Evolutionary conservation across 495 filamentous ascomycete species (phyloP).

Genomic region (Lasiosphaeria miniovina): DNA sequence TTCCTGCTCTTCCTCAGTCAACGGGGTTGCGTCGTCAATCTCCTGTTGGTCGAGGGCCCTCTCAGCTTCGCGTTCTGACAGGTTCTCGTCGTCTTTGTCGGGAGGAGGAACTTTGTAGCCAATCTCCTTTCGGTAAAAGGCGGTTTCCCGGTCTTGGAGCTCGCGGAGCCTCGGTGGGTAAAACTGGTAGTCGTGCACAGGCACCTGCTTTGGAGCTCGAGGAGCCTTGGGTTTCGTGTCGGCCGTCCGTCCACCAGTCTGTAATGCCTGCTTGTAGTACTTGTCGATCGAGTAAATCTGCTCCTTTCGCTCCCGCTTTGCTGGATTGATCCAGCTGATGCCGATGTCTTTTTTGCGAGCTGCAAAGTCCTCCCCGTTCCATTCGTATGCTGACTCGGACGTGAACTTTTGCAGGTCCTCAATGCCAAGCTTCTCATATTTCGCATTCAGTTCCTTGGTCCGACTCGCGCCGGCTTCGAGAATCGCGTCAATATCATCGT

Average conservation of each 20-base stretch:
- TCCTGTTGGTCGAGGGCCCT: slow-evolving; percentile 83
- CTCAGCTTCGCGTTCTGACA: slow-evolving; percentile 82
- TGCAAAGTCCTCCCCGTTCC: slow-evolving; percentile 96
- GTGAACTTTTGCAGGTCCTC: slow-evolving; percentile 98
- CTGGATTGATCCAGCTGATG: slow-evolving; percentile 95
- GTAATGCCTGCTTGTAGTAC: slow-evolving; percentile 91
- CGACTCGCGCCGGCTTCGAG: slow-evolving; percentile 82
- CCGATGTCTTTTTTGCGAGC: slow-evolving; percentile 92
- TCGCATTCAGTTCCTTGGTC: slow-evolving; percentile 83
- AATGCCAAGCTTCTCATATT: slow-evolving; percentile 96
- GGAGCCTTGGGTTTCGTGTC: slow-evolving; percentile 95
- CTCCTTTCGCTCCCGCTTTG: slow-evolving; percentile 98
- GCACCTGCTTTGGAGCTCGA: slow-evolving; percentile 86
- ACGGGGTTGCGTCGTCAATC: slow-evolving; percentile 84
- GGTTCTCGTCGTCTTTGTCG: slow-evolving; percentile 79
- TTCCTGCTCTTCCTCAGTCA: slow-evolving; percentile 85
- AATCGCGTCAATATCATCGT: slow-evolving; percentile 88
- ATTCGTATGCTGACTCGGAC: slow-evolving; percentile 95
- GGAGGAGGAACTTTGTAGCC: slow-evolving; percentile 83
- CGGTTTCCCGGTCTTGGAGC: slow-evolving; percentile 93
- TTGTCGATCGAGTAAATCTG: slow-evolving; percentile 98
- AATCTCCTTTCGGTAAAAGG: slow-evolving; percentile 92
- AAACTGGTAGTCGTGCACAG: slow-evolving; percentile 96
- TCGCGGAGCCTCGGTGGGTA: slow-evolving; percentile 79
- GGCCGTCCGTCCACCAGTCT: slow-evolving; percentile 77